These are phyloP conservation scores for Fragaria ananassa DNA, from an alignment of 306 rosid genomes.

Conservation along the genomic window DNA sequence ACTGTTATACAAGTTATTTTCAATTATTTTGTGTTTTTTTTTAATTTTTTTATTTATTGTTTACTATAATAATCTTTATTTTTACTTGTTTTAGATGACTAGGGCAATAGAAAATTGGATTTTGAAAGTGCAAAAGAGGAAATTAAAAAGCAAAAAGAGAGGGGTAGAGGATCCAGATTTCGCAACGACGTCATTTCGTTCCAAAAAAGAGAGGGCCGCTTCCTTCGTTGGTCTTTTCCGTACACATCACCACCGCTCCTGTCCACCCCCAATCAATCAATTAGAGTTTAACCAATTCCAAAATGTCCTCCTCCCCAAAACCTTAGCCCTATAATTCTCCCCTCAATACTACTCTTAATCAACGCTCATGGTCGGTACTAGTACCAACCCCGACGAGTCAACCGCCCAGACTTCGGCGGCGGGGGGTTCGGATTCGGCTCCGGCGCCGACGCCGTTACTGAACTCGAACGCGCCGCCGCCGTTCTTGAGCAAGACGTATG, in stretches of 20 bases:
- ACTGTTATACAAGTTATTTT: too few species aligned
- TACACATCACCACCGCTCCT: background rate
- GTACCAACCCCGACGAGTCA: constrained; percentile 30
- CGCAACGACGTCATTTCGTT: background rate
- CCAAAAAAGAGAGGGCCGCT: background rate
- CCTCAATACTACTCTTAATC: background rate
- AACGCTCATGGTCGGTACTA: constrained; percentile 42
- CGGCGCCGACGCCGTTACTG: constrained; percentile 56
- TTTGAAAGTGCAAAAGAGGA: too few species aligned
- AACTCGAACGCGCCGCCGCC: constrained; percentile 81
- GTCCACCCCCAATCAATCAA: background rate
- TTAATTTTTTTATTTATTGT: too few species aligned
- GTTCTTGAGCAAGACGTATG: constrained; percentile 88
- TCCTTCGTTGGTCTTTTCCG: background rate
- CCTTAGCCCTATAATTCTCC: constrained; percentile 11
- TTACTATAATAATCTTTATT: too few species aligned
- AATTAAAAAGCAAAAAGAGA: too few species aligned
- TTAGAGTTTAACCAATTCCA: background rate
- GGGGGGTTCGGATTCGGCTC: constrained; percentile 4
- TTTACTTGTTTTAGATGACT: too few species aligned
- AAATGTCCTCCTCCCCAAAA: constrained; percentile 3
- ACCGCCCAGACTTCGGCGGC: constrained; percentile 20
- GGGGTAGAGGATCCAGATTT: background rate
- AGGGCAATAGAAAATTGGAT: too few species aligned
- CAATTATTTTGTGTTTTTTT: too few species aligned